These are phyloP conservation scores for Penicillium samsonianum DNA, from an alignment of 495 filamentous ascomycete genomes.

Conservation along the genomic window DNA sequence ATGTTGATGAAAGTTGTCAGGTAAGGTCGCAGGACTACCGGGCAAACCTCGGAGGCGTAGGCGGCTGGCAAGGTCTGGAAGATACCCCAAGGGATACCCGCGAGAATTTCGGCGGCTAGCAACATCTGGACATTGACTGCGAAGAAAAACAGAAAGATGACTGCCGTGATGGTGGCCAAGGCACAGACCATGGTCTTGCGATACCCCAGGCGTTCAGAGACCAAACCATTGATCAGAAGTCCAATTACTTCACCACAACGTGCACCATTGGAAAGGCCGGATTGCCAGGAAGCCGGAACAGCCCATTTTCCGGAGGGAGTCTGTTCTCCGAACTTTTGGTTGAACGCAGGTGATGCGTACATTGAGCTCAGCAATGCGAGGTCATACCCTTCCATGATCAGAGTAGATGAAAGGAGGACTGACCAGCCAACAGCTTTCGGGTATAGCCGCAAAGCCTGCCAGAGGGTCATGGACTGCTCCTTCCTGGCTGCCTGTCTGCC, in stretches of 20 bases:
- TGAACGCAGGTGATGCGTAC: slow-evolving; percentile 40
- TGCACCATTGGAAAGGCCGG: slow-evolving; percentile 63
- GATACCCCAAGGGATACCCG: slow-evolving; percentile 73
- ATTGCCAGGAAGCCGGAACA: slow-evolving; percentile 59
- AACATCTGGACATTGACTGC: slow-evolving; percentile 61
- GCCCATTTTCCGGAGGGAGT: slow-evolving; percentile 36
- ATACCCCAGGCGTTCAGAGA: slow-evolving; percentile 68
- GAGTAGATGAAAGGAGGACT: slow-evolving; percentile 42
- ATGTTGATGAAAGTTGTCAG: slow-evolving; percentile 73
- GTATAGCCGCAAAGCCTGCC: slow-evolving; percentile 39
- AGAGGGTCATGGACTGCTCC: slow-evolving; percentile 31
- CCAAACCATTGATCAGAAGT: slow-evolving; percentile 63
- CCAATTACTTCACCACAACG: slow-evolving; percentile 65
- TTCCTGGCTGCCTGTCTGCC: slow-evolving; percentile 20
- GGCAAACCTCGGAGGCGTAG: slow-evolving; percentile 73
- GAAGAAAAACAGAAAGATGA: slow-evolving; percentile 71
- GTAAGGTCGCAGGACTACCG: slow-evolving; percentile 65
- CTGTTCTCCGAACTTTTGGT: slow-evolving; percentile 36
- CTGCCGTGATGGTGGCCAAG: slow-evolving; percentile 54
- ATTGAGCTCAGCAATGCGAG: slow-evolving; percentile 43
- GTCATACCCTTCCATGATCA: slow-evolving; percentile 56
- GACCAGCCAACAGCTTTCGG: slow-evolving; percentile 52
- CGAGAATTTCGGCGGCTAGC: slow-evolving; percentile 66
- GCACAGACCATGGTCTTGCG: slow-evolving; percentile 60
- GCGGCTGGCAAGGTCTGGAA: slow-evolving; percentile 71